A percentile compares a stretch with the other conserved stretches of the same genome.
phyloP scores from a whole-genome alignment of 306 rosid genomes.

The Castanea sativa region DNA sequence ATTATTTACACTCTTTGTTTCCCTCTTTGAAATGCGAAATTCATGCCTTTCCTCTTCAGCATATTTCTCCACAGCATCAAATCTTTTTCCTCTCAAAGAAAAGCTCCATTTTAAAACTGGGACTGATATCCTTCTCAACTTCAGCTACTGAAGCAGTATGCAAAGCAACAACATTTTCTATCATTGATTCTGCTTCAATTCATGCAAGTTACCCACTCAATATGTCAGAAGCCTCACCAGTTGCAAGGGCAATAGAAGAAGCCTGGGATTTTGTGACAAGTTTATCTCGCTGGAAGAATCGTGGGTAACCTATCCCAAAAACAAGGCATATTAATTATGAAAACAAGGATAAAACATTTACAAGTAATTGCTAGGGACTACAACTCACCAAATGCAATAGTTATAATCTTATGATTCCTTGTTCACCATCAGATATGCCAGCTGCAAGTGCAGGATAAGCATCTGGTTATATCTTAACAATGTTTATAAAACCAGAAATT shows the following conservation, averaged over 20 bases:
- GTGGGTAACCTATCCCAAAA: conserved; percentile 63
- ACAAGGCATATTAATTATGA: background rate
- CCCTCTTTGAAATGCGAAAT: conserved; percentile 5
- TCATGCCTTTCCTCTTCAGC: conserved; percentile 77
- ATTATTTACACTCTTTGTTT: no score
- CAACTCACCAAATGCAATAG: conserved; percentile 86
- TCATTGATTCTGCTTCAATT: conserved; percentile 90
- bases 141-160: conserved; percentile 89
- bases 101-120: conserved; percentile 77
- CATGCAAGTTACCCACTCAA: conserved; percentile 94
- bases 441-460: conserved; percentile 98
- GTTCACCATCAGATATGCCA: conserved; percentile 78
- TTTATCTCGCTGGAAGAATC: conserved; percentile 85
- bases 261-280: conserved; percentile 95
- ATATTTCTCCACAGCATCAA: conserved; percentile 70
- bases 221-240: conserved; percentile 78
- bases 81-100: conserved; percentile 78
- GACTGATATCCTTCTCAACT: conserved; percentile 86
- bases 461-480: conserved; percentile 82
- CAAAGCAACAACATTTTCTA: conserved; percentile 90
- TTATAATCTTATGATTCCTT: conserved; percentile 55
- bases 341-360: background rate
- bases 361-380: conserved; percentile 11
- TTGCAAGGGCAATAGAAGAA: conserved; percentile 87
- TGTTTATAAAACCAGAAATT: conserved; percentile 84